Evolutionary conservation across 805 yeast genomes (phyloP).

Genomic region (Zygosaccharomyces lentus): DNA sequence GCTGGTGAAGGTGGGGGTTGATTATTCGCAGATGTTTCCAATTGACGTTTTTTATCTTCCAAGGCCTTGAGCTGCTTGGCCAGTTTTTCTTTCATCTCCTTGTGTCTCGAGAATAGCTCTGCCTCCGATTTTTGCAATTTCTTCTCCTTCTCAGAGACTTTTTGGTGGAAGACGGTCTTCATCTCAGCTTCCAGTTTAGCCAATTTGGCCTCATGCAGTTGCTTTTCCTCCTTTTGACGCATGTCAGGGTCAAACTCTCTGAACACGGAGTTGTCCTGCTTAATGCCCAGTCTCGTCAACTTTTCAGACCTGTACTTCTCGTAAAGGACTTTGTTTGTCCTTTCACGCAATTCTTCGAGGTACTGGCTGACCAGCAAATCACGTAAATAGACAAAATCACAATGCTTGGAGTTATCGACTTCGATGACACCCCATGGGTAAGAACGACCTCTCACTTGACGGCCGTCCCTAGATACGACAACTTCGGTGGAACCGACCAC

Average conservation of each 20-base stretch:
- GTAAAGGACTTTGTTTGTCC: constrained; percentile 69
- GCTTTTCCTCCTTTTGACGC: constrained; percentile 90
- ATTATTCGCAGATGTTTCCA: constrained; percentile 45
- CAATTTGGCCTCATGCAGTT: constrained; percentile 87
- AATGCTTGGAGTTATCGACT: constrained; percentile 89
- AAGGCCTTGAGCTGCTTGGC: constrained; percentile 81
- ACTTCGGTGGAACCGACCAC: constrained; percentile 83
- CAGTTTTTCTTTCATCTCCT: constrained; percentile 94
- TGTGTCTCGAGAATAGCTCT: constrained; percentile 90
- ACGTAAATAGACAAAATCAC: constrained; percentile 85
- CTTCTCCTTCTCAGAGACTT: constrained; percentile 94
- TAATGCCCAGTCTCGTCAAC: constrained; percentile 74
- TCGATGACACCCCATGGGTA: constrained; percentile 98
- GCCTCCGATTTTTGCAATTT: constrained; percentile 95
- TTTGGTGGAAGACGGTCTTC: constrained; percentile 94
- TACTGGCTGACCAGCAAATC: constrained; percentile 84
- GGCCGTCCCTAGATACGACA: constrained; percentile 67
- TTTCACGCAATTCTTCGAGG: constrained; percentile 89
- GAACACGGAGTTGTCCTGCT: constrained; percentile 90
- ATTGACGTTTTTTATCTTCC: constrained; percentile 83
- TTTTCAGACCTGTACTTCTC: constrained; percentile 88
- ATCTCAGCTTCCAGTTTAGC: constrained; percentile 93
- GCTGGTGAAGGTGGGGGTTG: constrained; percentile 45
- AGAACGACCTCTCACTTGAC: constrained; percentile 80
- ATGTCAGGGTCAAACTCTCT: constrained; percentile 89